Conservation (phyloP, 805 yeast genomes). For the Hanseniaspora lachancei region DNA sequence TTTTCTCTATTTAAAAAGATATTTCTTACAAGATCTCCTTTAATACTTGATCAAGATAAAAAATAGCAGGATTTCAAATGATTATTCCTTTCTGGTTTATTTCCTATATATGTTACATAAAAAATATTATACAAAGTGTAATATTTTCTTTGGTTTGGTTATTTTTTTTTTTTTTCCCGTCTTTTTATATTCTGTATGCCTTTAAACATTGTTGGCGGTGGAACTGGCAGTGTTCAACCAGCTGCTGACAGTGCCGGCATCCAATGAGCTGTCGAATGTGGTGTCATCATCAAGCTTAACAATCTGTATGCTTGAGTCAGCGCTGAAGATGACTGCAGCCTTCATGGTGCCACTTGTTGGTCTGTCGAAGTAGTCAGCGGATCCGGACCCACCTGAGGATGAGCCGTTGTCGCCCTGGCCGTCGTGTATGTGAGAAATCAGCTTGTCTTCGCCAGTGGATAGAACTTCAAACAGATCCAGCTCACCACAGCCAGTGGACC, state of each 20-base stretch:
- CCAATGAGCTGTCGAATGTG: slow-evolving; percentile 42
- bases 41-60: too few species aligned
- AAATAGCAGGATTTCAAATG: neutral
- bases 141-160: too few species aligned
- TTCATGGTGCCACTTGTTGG: slow-evolving; percentile 66
- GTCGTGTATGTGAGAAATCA: slow-evolving; percentile 72
- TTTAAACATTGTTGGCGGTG: slow-evolving; percentile 25
- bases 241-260: slow-evolving; percentile 39
- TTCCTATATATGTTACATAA: neutral
- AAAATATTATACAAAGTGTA: neutral
- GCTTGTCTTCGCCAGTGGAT: slow-evolving; percentile 56
- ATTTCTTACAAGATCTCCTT: too few species aligned
- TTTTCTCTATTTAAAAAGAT: neutral
- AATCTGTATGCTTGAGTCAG: slow-evolving; percentile 37
- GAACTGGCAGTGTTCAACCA: slow-evolving; percentile 50
- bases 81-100: neutral
- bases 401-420: slow-evolving; percentile 57
- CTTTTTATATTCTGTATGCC: neutral
- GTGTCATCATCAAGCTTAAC: slow-evolving; percentile 43
- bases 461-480: slow-evolving; percentile 87
- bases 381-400: slow-evolving; percentile 68
- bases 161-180: neutral
- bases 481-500: slow-evolving; percentile 97
- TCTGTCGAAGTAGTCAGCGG: slow-evolving; percentile 76
- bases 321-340: slow-evolving; percentile 76